Percentiles rank a stretch among this genome's conserved stretches.
Conservation (phyloP, 148 eudicot genomes). For the Rhododendron kiyosumense region DNA sequence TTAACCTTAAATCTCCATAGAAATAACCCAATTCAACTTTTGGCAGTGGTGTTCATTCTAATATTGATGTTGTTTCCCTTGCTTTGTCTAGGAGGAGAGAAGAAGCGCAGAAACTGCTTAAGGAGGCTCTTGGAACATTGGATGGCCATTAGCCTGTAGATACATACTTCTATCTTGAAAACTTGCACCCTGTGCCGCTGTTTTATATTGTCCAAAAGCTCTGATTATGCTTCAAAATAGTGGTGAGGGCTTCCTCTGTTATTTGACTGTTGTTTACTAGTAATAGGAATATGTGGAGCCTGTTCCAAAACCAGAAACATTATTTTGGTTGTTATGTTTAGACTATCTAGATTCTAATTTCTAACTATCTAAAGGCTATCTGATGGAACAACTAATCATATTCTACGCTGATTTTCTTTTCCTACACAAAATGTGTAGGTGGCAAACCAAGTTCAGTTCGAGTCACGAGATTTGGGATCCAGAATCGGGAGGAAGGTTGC, state of each 20-base stretch:
- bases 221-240: neutral
- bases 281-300: neutral
- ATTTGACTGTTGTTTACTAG: neutral
- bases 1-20: neutral
- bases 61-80: neutral
- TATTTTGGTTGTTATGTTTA: neutral
- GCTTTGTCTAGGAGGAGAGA: constrained; percentile 15
- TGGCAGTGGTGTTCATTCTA: neutral
- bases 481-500: neutral
- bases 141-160: constrained; percentile 5
- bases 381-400: neutral
- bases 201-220: neutral
- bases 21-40: neutral
- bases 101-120: constrained; percentile 11
- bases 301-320: neutral
- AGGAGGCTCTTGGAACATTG: constrained; percentile 12
- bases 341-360: neutral
- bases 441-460: neutral
- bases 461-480: neutral
- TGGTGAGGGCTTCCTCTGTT: neutral
- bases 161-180: neutral
- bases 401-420: neutral
- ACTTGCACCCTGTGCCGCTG: neutral
- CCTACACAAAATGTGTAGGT: neutral
- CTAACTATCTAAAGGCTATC: neutral